Base-by-base conservation (phyloP, 192 early-diverging fungal species). In the Coemansia sp. region DNA sequence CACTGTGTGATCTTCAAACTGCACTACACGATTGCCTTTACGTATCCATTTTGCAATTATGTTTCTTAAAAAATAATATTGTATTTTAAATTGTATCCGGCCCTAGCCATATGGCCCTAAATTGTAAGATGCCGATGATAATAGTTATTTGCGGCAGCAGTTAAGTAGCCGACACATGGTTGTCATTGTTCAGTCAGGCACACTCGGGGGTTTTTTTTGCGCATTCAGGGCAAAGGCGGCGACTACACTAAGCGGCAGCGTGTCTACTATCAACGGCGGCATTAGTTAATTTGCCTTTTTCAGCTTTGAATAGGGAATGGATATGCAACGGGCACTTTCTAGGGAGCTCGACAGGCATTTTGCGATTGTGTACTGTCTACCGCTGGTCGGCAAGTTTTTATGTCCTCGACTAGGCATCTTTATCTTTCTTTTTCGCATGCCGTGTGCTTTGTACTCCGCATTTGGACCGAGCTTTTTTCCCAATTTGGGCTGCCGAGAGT, bases 361-460 rank as follows among this genome's bases (percentile, higher is more conserved):
- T n/a, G 32, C 55, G 13, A 58, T 58, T 58, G 55, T 58, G 55
- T n/a, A 23, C 30, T 26, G 26, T 30, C 55, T 35, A 17, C 55
- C 55, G 32, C 55, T 17, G 30, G 55, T 32, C 55, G 28, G 55
- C 16, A 16, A 32, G 28, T 32, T 58, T 9, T 6, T 49, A 17
- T 58, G 14, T 5, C 16, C 14, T 17, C 55, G 17, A n/a, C n/a
- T 43, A 11, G 40, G 40, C 1, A 11, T 43, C 40, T 43, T 58
- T 32, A 33, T 2, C 55, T 17, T 33, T 28, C 26, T 28, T 30
- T 55, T 33, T 58, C 5, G 55, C 0, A 17, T 17, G 30, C 16
- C 14, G 26, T 13, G 13, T 32, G 33, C 58, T 37, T 60, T 60
- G 35, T 60, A 10, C n/a, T 61, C 59, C 59, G 14, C 16, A 10